These are phyloP conservation scores for Magnaporthales sp. DNA, from an alignment of 2,329 filamentous ascomycete species.

Conservation along the genomic window DNA sequence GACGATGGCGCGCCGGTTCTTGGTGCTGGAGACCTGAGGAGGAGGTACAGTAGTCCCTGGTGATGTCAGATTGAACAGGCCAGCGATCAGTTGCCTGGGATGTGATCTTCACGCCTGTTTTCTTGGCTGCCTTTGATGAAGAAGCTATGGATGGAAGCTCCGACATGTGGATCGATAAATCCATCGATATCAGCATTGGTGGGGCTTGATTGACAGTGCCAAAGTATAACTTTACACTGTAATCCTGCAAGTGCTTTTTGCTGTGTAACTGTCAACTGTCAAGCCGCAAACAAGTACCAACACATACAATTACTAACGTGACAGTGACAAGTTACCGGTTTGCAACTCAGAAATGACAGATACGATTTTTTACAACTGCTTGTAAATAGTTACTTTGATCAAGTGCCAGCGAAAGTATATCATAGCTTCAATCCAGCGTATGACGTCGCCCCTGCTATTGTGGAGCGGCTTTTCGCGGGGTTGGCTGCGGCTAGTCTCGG, in stretches of 20 bases:
- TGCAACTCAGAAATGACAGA: neutral
- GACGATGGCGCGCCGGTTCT: conserved; percentile 4
- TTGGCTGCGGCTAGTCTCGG: conserved; percentile 12
- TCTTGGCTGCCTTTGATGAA: neutral
- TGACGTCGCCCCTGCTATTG: neutral
- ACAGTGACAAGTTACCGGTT: too few relatives aligned
- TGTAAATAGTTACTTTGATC: neutral
- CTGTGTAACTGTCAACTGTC: too few relatives aligned
- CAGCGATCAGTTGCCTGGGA: neutral
- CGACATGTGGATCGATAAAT: neutral
- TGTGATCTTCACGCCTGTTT: neutral
- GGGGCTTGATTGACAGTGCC: neutral
- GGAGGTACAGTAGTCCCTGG: neutral
- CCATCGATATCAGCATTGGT: neutral
- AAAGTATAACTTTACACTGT: neutral
- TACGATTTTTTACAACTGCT: neutral
- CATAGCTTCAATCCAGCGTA: neutral
- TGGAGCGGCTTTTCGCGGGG: conserved; percentile 5
- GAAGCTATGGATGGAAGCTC: neutral
- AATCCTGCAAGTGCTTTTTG: too few relatives aligned
- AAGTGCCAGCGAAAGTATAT: neutral
- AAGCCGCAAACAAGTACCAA: too few relatives aligned
- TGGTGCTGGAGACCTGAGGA: neutral
- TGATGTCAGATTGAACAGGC: neutral
- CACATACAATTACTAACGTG: too few relatives aligned